Evolutionary conservation across 2,329 filamentous ascomycete species (phyloP).

Genomic region (Ilyonectria robusta): DNA sequence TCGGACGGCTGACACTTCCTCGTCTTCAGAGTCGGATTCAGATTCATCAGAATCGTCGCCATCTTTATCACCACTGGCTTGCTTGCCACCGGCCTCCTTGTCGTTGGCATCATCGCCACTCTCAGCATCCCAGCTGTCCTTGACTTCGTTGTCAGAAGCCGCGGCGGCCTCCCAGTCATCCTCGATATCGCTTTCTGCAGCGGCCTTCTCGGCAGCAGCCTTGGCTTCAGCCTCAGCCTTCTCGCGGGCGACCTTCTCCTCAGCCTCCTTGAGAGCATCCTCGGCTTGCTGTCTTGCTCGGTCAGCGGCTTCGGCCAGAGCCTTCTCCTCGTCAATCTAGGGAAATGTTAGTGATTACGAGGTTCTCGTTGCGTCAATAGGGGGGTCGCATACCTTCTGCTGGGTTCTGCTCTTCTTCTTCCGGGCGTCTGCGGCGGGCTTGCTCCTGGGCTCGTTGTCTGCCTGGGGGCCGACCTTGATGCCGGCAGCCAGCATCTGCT

Average conservation of each 20-base stretch:
- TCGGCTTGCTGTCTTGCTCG: constrained; percentile 79
- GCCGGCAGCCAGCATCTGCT: constrained; percentile 87
- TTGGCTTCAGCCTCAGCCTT: constrained; percentile 71
- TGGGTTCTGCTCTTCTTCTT: constrained; percentile 78
- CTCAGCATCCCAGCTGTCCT: constrained; percentile 96
- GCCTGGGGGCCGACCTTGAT: constrained; percentile 77
- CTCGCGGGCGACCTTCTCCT: constrained; percentile 71
- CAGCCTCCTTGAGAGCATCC: constrained; percentile 72
- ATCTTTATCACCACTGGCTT: constrained; percentile 47
- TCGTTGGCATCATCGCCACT: constrained; percentile 75
- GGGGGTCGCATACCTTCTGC: constrained; percentile 62
- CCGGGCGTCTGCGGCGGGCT: constrained; percentile 82
- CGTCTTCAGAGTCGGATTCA: constrained; percentile 79
- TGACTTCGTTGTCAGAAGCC: constrained; percentile 83
- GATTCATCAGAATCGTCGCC: constrained; percentile 66
- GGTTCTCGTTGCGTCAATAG: not conserved
- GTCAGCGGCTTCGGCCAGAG: constrained; percentile 83
- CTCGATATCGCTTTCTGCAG: constrained; percentile 72
- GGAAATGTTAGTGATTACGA: constrained; percentile 29
- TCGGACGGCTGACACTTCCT: constrained; percentile 80
- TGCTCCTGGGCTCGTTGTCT: constrained; percentile 81
- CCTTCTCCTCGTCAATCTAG: constrained; percentile 82
- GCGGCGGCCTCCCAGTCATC: constrained; percentile 93
- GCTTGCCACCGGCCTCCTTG: constrained; percentile 69
- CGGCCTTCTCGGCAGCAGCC: constrained; percentile 68